Evolutionary conservation across 192 early-diverging fungal species (phyloP), one percentile per base, ranked within the genome.

Genomic region (Phycomyces blakesleeanus): DNA sequence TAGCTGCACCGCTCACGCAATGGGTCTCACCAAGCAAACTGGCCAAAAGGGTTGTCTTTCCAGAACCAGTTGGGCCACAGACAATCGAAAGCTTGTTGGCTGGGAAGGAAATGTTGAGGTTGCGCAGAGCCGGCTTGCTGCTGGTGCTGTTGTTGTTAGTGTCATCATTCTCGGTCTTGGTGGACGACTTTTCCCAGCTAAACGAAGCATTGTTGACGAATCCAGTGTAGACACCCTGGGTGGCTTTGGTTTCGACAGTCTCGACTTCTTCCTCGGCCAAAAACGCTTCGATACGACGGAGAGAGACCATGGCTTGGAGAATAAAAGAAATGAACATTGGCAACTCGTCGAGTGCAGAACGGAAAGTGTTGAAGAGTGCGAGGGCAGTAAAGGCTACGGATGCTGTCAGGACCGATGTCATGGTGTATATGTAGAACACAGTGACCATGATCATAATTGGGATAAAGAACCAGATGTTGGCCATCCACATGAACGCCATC

Each of bases 11-110:
- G 26, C 67, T 67, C 11, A 71, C 54, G 20, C 75, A 69, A 14
- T 78, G 72, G 62, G 94, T 90, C 75, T 96, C 94, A 29, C 93
- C 93, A 4, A 97, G 75, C 22, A 97, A 79, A 53, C 92, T 89
- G 16, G 86, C 58, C 11, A 96, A 70, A 52, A 98, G 64, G 8
- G 87, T 87, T 9, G 89, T 87, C 72, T 98, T 98, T 51, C 97
- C 97, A n/a, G 84, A 79, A 0, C 93, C 97, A 14, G 95, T 96
- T 22, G 91, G 81, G 6, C 96, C 96, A 27, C 85, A 85, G 29
- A 97, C 69, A 14, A 95, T 80, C 25, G 88, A 88, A 9, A 95
- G 80, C 50, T 88, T 85, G 40, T 84, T 84, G 11, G 65, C 41
- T 5, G 89, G 87, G 73, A 97, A 90, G 5, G 67, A 70, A 47